Evolutionary conservation across 805 yeast genomes (phyloP).

Genomic region (Pichia kluyveri): DNA sequence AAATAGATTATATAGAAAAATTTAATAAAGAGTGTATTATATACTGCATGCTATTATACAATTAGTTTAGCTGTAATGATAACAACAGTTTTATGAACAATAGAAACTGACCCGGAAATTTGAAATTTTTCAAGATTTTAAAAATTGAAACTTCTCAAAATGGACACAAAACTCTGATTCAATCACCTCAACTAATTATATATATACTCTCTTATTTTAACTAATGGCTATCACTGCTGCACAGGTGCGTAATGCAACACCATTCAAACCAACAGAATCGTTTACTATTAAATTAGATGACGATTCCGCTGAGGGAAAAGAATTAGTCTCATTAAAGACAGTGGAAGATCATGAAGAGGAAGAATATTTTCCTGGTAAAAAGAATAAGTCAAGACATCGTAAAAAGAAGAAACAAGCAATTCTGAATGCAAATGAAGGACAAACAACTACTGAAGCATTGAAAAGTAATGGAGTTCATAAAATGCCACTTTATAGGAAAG

Average conservation of each 20-base stretch:
- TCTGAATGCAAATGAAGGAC: slow-evolving; percentile 4
- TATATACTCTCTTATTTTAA: background rate
- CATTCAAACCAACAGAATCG: background rate
- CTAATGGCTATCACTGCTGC: background rate
- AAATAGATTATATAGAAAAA: background rate
- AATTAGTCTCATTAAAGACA: background rate
- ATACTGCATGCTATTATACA: too few relatives aligned
- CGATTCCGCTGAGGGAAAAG: background rate
- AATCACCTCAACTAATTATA: too few relatives aligned
- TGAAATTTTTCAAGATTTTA: too few relatives aligned
- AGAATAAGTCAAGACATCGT: slow-evolving; percentile 3
- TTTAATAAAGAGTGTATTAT: too few relatives aligned
- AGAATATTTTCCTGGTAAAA: slow-evolving; percentile 4
- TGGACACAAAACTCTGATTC: too few relatives aligned
- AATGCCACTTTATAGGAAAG: slow-evolving; percentile 1
- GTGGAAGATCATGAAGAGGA: too few relatives aligned
- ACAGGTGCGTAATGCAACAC: background rate
- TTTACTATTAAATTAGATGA: background rate
- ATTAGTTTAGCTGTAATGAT: too few relatives aligned
- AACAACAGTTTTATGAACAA: too few relatives aligned
- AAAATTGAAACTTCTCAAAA: too few relatives aligned
- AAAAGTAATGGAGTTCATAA: slow-evolving; percentile 5
- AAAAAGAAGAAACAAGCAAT: slow-evolving; percentile 6
- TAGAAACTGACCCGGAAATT: too few relatives aligned
- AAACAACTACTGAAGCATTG: slow-evolving; percentile 1